Percentiles rank a stretch among this genome's conserved stretches.
phyloP scores from a whole-genome alignment of 2,329 filamentous ascomycete species.

The Aspergillus sp. region DNA sequence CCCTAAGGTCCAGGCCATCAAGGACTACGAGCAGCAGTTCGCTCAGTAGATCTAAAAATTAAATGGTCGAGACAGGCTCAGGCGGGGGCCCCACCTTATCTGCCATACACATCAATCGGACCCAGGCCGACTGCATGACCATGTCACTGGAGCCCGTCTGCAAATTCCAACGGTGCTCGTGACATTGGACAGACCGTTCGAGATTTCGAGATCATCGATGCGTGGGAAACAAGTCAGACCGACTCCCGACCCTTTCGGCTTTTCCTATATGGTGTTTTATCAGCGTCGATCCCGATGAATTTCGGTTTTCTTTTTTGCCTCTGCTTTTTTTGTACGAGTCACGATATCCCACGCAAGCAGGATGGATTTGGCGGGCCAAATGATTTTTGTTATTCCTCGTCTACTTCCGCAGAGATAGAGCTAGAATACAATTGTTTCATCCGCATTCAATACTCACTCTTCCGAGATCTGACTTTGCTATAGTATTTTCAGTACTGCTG shows the following conservation, averaged over 20 bases:
- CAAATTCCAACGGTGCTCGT: slow-evolving; percentile 7
- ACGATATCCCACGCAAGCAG: slow-evolving; percentile 31
- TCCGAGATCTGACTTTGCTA: background rate
- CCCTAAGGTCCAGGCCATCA: slow-evolving; percentile 56
- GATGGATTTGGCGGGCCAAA: slow-evolving; percentile 21
- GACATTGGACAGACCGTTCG: slow-evolving; percentile 4
- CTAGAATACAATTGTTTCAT: slow-evolving; percentile 11
- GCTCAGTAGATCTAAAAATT: slow-evolving; percentile 12
- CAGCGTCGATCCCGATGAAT: slow-evolving; percentile 10
- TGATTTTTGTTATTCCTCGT: slow-evolving; percentile 4
- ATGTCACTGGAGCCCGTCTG: background rate
- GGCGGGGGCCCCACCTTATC: slow-evolving; percentile 4
- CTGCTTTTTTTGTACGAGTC: slow-evolving; percentile 16
- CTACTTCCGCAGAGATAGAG: slow-evolving; percentile 8
- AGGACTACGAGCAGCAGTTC: slow-evolving; percentile 44
- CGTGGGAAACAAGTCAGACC: slow-evolving; percentile 6
- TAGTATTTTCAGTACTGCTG: background rate
- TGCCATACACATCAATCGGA: slow-evolving; percentile 1
- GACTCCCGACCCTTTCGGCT: background rate
- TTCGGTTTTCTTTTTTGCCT: background rate
- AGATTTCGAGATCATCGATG: background rate
- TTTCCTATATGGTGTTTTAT: slow-evolving; percentile 4
- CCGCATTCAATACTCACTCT: background rate
- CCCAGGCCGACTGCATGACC: slow-evolving; percentile 7
- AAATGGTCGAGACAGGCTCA: slow-evolving; percentile 2